Base-by-base conservation (phyloP, 2,329 filamentous ascomycete genomes). In the Decorospora gaudefroyi region DNA sequence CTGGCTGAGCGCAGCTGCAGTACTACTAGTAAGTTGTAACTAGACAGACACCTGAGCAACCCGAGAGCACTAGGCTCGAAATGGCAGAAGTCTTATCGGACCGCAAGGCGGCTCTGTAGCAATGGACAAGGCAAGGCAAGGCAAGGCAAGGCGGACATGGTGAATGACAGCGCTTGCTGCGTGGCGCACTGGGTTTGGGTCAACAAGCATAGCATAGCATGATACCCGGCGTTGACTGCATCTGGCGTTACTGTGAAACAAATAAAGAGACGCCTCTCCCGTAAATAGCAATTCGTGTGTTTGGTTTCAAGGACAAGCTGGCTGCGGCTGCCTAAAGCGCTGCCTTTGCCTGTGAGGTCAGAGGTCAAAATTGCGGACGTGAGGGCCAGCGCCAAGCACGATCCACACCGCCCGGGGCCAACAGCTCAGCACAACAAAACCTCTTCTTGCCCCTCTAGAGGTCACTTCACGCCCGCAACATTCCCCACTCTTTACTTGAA, bases 191-290 rank as follows among this genome's bases (percentile, higher is more conserved):
- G 60, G 58, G 64, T 57, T 60, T 61, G 57, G 58, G 38, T 47
- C 50, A 57, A 49, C 51, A 53, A 51, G 59, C 63, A 64, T 68
- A 51, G 59, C 63, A 64, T 68, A 50, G 62, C 65, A 67, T 67
- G 62, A 68, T 69, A 68, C 59, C 62, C 59, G 54, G 59, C 56
- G 61, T 66, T 59, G 51, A 21, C 47, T 35, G 52, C 48, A 48
- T 51, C 38, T 28, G 22, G 9, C 27, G 26, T 25, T 18, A 18
- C 6, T n/a, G 22, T 19, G 28, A 22, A 25, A 19, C 8, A 26
- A 16, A 21, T 7, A 25, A 34, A 37, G 23, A 11, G 3, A 19
- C 10, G 33, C 23, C 11, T 34, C 9, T 34, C 19, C 32, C 23
- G 16, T 18, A 12, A 11, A 36, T 27, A 1, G 11, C 27, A 40